phyloP scores from a whole-genome alignment of 148 eudicot genomes.

The Camellia granthamiana region DNA sequence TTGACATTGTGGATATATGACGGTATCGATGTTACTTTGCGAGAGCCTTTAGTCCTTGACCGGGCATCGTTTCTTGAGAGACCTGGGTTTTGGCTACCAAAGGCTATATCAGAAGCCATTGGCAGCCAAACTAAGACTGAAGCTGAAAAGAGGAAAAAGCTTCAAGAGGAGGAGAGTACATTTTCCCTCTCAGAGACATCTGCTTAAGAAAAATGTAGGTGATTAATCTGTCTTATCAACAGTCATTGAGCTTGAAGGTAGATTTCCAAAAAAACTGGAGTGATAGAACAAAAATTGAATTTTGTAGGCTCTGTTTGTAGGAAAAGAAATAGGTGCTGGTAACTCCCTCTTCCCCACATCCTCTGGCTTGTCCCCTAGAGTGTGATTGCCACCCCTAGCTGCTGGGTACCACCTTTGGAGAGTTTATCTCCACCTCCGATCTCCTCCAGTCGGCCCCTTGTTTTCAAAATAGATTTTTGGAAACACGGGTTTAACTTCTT shows the following conservation, averaged over 20 bases:
- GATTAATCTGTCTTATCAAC: not conserved
- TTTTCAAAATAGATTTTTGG: no score
- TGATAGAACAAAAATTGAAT: not conserved
- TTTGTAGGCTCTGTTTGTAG: not conserved
- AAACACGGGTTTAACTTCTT: no score
- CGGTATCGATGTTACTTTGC: constrained; percentile 53
- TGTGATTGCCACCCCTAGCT: no score
- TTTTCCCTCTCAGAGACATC: constrained; percentile 18
- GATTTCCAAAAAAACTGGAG: not conserved
- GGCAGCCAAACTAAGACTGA: constrained; percentile 62
- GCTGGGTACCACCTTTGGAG: no score
- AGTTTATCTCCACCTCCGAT: no score
- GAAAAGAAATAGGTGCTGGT: no score
- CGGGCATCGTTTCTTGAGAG: constrained; percentile 69
- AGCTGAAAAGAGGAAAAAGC: constrained; percentile 44
- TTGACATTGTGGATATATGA: constrained; percentile 66
- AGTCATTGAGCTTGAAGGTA: not conserved
- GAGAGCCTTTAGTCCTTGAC: constrained; percentile 88
- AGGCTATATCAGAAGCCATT: constrained; percentile 87
- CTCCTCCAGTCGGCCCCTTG: no score
- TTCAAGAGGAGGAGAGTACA: constrained; percentile 39
- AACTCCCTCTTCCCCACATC: no score
- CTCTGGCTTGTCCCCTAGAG: no score
- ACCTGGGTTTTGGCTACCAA: constrained; percentile 89
- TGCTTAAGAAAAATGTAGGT: constrained; percentile 15